Conservation (phyloP, 768 basidiomycete species). For the Leccinum aurantiacum region DNA sequence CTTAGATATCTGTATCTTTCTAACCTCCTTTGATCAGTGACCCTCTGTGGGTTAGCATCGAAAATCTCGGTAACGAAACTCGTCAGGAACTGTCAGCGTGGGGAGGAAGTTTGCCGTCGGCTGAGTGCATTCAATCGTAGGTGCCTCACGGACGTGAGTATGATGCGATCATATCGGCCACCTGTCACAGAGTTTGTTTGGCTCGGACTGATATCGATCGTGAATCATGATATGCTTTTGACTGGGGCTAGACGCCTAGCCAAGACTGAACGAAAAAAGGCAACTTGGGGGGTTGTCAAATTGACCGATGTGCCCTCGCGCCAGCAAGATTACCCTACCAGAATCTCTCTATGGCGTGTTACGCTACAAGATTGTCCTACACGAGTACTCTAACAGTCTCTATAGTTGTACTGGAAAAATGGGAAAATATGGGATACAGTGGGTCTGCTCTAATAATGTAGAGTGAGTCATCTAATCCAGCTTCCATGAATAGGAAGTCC, state of each 20-base stretch:
- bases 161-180: not conserved
- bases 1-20: too few species aligned
- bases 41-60: too few species aligned
- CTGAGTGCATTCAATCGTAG: not conserved
- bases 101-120: not conserved
- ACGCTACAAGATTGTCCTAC: not conserved
- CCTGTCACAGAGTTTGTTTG: not conserved
- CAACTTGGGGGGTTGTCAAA: not conserved
- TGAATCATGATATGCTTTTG: not conserved
- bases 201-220: not conserved
- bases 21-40: too few species aligned
- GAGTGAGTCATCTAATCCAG: not conserved
- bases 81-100: not conserved
- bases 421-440: not conserved
- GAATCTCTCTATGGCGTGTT: not conserved
- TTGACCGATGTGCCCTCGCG: not conserved
- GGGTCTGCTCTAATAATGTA: not conserved
- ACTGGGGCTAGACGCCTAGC: not conserved
- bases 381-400: not conserved
- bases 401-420: not conserved
- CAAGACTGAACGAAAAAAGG: not conserved
- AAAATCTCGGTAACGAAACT: not conserved
- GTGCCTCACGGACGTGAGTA: not conserved
- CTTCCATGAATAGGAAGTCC: slow-evolving; percentile 5
- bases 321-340: not conserved